These are phyloP conservation scores for Suillus occidentalis DNA, from an alignment of 768 basidiomycete species.

Conservation along the genomic window DNA sequence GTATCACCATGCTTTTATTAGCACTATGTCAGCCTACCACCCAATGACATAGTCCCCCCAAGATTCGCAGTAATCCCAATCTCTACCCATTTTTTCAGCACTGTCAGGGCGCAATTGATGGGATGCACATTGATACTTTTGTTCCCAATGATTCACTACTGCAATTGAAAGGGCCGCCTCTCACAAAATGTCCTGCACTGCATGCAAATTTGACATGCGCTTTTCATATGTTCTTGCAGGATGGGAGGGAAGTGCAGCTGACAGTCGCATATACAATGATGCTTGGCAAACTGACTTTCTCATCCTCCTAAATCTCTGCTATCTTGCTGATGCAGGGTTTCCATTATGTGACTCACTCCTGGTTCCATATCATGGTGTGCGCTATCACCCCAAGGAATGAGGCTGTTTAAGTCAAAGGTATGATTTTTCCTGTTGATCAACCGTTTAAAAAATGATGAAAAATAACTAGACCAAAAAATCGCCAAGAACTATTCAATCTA, in stretches of 20 bases:
- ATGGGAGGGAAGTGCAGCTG: conserved; percentile 31
- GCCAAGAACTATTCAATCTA: too few relatives aligned
- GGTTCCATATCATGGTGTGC: too few relatives aligned
- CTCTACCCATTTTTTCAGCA: conserved; percentile 27
- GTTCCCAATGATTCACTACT: conserved; percentile 20
- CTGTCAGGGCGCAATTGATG: conserved; percentile 27
- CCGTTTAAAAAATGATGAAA: too few relatives aligned
- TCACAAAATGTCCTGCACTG: conserved; percentile 28
- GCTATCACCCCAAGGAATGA: too few relatives aligned
- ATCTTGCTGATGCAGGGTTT: too few relatives aligned
- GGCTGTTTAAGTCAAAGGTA: too few relatives aligned
- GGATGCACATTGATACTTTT: conserved; percentile 26
- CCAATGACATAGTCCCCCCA: conserved; percentile 12
- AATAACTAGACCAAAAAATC: too few relatives aligned
- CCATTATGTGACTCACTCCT: too few relatives aligned
- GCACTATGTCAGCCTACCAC: conserved; percentile 22
- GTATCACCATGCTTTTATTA: conserved; percentile 22
- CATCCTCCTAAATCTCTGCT: too few relatives aligned
- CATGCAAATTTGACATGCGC: conserved; percentile 19
- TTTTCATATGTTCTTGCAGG: conserved; percentile 27
- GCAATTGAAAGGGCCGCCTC: conserved; percentile 27
- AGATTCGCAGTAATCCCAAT: conserved; percentile 22
- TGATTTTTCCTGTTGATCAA: too few relatives aligned
- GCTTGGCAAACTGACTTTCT: too few relatives aligned
- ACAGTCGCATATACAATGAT: conserved; percentile 20